Evolutionary conservation across 352 stramenopile species (phyloP), one percentile per base, ranked within the genome.

Genomic region (Phytopythium oedochilum): DNA sequence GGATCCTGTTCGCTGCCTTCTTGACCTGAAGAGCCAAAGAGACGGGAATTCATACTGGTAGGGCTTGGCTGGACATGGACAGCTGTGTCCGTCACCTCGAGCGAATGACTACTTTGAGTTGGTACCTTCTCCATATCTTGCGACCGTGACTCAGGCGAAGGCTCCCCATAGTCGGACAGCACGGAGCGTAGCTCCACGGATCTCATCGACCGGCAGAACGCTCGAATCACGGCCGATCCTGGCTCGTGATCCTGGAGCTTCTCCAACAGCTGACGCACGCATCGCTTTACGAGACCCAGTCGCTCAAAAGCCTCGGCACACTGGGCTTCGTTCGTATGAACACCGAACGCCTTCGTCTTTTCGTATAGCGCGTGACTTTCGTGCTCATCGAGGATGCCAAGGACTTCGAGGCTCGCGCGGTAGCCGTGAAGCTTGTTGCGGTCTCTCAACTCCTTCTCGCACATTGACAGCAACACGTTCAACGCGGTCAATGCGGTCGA

Each of bases 401-500:
- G 52, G 12, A 70, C 71, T 8, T 86, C 78, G 3, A 94, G 63
- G 43, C 82, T 92, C 29, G 60, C 53, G 25, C 74, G 75, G 57
- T 89, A 94, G 34, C 78, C 78, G 4, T 55, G 53, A 3, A 92
- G 53, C 45, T 91, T 92, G 34, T 75, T 83, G 11, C 46, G 49
- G 40, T 94, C 82, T 3, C 52, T 57, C 17, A 61, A 47, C 6
- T 66, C 65, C 26, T 79, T 83, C 29, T 92, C 82, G 20, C 82
- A 82, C 68, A 94, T 90, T 5, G 67, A 71, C 6, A 92, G 49
- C 26, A 94, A 45, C 9, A 94, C 78, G 31, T 83, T 90, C 5
- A 94, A 56, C 18, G 82, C 84, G n/a, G 84, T 92, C 26, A 83
- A 23, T 0, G 82, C 76, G 9, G 84, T 94, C 26, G 79, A 89